Evolutionary conservation across 345 rosid genomes (phyloP).

Genomic region (Salix dunnii): DNA sequence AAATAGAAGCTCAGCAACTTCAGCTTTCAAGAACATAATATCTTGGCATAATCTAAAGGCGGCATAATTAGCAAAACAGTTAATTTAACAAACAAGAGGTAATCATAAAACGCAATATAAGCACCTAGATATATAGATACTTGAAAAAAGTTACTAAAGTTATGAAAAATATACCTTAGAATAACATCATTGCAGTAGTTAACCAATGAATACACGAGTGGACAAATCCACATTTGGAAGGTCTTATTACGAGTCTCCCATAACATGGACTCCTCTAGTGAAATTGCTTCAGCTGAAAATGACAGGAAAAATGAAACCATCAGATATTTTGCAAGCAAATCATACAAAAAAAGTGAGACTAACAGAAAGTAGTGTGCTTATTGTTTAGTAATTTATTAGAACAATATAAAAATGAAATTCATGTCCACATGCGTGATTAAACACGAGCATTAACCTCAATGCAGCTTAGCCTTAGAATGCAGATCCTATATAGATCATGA

Average conservation of each 20-base stretch:
- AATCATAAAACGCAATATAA: neutral
- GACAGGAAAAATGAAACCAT: constrained; percentile 19
- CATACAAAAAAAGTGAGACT: constrained; percentile 13
- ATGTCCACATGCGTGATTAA: too few species aligned
- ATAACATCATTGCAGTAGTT: constrained; percentile 71
- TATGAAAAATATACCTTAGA: constrained; percentile 49
- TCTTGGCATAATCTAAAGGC: constrained; percentile 79
- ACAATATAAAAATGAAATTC: too few species aligned
- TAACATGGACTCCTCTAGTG: constrained; percentile 55
- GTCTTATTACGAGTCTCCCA: constrained; percentile 75
- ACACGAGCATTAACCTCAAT: too few species aligned
- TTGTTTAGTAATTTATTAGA: too few species aligned
- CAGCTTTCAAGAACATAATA: constrained; percentile 71
- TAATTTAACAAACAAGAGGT: neutral
- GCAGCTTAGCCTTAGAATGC: too few species aligned
- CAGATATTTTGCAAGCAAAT: neutral
- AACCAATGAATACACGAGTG: constrained; percentile 69
- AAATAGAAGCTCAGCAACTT: constrained; percentile 84
- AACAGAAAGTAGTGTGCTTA: neutral
- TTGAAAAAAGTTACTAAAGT: neutral
- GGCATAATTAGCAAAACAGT: constrained; percentile 14
- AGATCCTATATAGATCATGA: too few species aligned
- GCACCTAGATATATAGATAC: constrained; percentile 3
- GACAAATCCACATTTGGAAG: constrained; percentile 88
- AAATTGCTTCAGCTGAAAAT: constrained; percentile 52